Evolutionary conservation across 1,284 basidiomycete genomes (phyloP), one percentile per base, ranked within the genome.

Genomic region (Cutaneotrichosporon sp.): DNA sequence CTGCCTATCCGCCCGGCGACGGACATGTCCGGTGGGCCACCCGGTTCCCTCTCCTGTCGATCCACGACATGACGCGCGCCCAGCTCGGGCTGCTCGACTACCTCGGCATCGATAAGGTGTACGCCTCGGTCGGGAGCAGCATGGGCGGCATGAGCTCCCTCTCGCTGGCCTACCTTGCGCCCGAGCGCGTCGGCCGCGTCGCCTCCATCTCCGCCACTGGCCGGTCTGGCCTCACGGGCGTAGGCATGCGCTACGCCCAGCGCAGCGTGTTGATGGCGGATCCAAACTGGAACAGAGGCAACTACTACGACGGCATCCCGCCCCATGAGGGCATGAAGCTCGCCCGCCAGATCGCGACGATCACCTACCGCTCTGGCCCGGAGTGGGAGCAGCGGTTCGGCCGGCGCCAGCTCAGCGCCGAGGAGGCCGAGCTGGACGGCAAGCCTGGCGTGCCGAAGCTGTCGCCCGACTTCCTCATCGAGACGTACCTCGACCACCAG

Each of bases 71-170:
- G 91, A 67, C 89, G 51, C 83, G 85, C 24, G 92, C 92, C 2
- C 96, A 98, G 75, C 93, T 94, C 70, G 75, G 79, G 34, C 17
- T 99, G 7, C 77, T 99, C 34, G 90, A 97, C 66, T 81, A 87
- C 62, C 79, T 98, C 2, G 86, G 86, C 12, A 86, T 99, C 55
- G 76, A 87, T 10, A 85, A 82, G 61, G 78, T 98, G 5, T 96
- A 94, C 71, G 96, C 96, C 19, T 90, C 85, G 58, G 87, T 98
- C 0, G 94, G 94, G 1, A 86, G 82, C 51, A 90, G 87, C 27
- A 98, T 99, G 94, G 94, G 94, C 31, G 94, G 86, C 3, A 97
- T 98, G 94, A 91, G 93, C 75, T 92, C 88, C 74, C 81, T 98
- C 20, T 92, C 92, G n/a, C 85, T 92, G 14, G 93, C 85, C 0